Percentiles rank a stretch among this genome's conserved stretches.
These are phyloP conservation scores for Penicillium ucsense DNA, from an alignment of 495 filamentous ascomycete species.

Conservation along the genomic window DNA sequence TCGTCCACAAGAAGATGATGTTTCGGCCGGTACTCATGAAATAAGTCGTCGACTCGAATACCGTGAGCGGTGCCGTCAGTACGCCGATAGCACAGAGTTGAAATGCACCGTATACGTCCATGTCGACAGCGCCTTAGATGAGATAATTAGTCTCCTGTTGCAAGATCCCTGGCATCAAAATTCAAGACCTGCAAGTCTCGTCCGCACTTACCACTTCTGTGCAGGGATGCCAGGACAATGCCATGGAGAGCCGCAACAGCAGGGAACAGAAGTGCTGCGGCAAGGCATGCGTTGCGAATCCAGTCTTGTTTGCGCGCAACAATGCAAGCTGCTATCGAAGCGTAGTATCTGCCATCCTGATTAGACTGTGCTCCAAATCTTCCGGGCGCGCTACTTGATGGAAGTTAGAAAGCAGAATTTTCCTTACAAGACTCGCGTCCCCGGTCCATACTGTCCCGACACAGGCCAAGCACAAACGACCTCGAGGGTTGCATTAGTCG, in stretches of 20 bases:
- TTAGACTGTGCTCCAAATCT: slow-evolving; percentile 2
- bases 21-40: slow-evolving; percentile 51
- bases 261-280: slow-evolving; percentile 51
- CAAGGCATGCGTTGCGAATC: slow-evolving; percentile 48
- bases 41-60: slow-evolving; percentile 46
- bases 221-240: slow-evolving; percentile 44
- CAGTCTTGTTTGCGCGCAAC: slow-evolving; percentile 46
- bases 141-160: background rate
- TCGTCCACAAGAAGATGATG: slow-evolving; percentile 52
- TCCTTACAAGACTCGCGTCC: slow-evolving; percentile 41
- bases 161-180: background rate
- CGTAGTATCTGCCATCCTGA: slow-evolving; percentile 41
- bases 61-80: slow-evolving; percentile 47
- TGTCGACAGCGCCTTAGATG: slow-evolving; percentile 44
- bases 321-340: slow-evolving; percentile 47
- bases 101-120: slow-evolving; percentile 57
- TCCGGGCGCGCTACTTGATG: background rate
- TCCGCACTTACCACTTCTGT: slow-evolving; percentile 36
- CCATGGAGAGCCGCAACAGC: slow-evolving; percentile 51
- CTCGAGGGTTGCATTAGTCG: slow-evolving; percentile 19
- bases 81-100: slow-evolving; percentile 54
- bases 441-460: slow-evolving; percentile 50
- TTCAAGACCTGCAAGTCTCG: background rate
- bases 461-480: slow-evolving; percentile 54
- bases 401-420: slow-evolving; percentile 7